Evolutionary conservation across 2,329 filamentous ascomycete genomes (phyloP).

Genomic region (Pseudogymnoascus pannorum): DNA sequence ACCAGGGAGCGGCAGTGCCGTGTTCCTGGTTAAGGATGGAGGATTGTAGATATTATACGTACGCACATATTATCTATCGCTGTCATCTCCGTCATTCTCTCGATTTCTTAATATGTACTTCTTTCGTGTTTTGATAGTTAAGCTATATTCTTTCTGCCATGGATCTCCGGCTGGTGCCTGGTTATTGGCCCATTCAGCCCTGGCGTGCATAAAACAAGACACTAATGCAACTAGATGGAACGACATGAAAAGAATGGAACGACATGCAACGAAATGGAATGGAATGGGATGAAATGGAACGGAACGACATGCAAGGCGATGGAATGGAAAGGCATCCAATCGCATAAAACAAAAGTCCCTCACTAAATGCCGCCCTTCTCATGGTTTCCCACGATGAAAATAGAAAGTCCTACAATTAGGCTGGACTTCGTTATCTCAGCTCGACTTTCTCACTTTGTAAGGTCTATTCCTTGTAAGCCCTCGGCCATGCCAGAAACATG

Average conservation of each 20-base stretch:
- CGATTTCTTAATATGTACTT: too few species aligned
- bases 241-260: too few species aligned
- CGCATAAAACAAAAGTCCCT: too few species aligned
- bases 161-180: background rate
- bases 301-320: too few species aligned
- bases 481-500: too few species aligned
- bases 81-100: background rate
- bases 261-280: background rate
- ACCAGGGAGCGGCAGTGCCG: constrained; percentile 66
- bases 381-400: too few species aligned
- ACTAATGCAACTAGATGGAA: background rate
- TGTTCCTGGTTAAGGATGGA: constrained; percentile 36
- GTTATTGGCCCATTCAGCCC: background rate
- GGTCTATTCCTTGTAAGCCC: too few species aligned
- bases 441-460: too few species aligned
- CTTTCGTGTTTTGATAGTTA: background rate
- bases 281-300: background rate
- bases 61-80: background rate
- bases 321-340: too few species aligned
- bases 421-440: too few species aligned
- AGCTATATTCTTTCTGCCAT: background rate
- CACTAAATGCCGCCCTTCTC: too few species aligned
- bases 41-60: background rate
- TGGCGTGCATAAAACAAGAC: background rate
- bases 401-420: too few species aligned